A percentile compares a stretch with the other conserved stretches of the same genome.
Evolutionary conservation across 495 filamentous ascomycete species (phyloP).

Genomic region (Umbilicaria muhlenbergii): DNA sequence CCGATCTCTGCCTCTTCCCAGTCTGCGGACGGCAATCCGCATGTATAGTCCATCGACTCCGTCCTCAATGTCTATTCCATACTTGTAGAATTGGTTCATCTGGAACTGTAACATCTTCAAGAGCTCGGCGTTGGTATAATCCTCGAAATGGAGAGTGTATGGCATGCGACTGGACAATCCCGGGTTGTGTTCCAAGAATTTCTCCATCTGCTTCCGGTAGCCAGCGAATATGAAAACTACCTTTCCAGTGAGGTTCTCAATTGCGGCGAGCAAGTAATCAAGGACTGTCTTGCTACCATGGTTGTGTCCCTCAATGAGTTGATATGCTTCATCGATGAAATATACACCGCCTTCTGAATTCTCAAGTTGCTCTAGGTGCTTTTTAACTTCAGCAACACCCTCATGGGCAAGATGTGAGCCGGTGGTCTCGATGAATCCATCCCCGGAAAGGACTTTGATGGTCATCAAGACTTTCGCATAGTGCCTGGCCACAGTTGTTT

Average conservation of each 20-base stretch:
- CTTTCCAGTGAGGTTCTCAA: constrained; percentile 61
- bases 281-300: constrained; percentile 44
- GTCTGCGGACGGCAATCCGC: constrained; percentile 43
- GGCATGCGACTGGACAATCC: constrained; percentile 62
- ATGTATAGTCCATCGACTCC: constrained; percentile 47
- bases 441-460: constrained; percentile 38
- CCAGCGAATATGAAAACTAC: constrained; percentile 66
- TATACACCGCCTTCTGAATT: constrained; percentile 49
- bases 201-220: constrained; percentile 66
- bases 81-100: constrained; percentile 34
- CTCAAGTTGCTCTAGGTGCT: constrained; percentile 37
- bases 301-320: constrained; percentile 31
- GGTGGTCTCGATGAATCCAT: constrained; percentile 46
- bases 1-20: constrained; percentile 44
- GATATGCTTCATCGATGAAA: constrained; percentile 66
- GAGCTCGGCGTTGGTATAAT: constrained; percentile 55
- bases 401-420: constrained; percentile 50
- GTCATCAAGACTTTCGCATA: constrained; percentile 55
- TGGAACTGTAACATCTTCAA: constrained; percentile 30
- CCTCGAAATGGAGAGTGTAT: constrained; percentile 44
- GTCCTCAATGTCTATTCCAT: constrained; percentile 42
- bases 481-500: constrained; percentile 67
- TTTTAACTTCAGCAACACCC: constrained; percentile 40
- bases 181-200: constrained; percentile 64
- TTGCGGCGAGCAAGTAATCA: constrained; percentile 58